A percentile compares a stretch with the other conserved stretches of the same genome.
phyloP scores from a whole-genome alignment of 257 asterid species.

The Solanum boliviense region DNA sequence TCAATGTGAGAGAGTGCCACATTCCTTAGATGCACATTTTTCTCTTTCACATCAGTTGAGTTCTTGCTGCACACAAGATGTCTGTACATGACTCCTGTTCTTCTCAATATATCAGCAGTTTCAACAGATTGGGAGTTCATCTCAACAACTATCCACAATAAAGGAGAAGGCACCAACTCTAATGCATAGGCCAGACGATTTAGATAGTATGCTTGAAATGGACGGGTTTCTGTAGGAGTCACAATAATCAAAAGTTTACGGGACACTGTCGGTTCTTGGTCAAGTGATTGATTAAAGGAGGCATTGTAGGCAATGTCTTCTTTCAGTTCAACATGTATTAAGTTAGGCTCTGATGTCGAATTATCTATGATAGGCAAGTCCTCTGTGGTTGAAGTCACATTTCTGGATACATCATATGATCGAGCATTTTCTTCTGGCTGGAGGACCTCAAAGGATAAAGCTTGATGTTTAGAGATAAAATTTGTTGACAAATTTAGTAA shows the following conservation, averaged over 20 bases:
- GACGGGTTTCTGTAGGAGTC: constrained; percentile 40
- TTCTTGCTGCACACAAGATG: constrained; percentile 51
- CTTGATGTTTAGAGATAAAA: constrained; percentile 24
- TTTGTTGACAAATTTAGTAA: constrained; percentile 22
- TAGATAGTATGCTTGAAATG: constrained; percentile 45
- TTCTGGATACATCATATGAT: constrained; percentile 5
- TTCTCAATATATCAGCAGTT: constrained; percentile 58
- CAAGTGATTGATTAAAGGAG: constrained; percentile 9
- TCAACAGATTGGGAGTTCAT: constrained; percentile 50
- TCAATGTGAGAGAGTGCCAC: constrained; percentile 68
- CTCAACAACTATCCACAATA: constrained; percentile 77
- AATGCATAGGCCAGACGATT: constrained; percentile 51
- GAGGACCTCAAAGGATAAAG: constrained; percentile 27
- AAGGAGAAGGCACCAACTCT: constrained; percentile 41
- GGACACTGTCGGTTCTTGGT: constrained; percentile 7
- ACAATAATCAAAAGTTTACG: constrained; percentile 59
- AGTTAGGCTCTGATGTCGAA: constrained; percentile 7
- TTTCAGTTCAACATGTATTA: constrained; percentile 5
- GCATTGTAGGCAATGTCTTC: constrained; percentile 1
- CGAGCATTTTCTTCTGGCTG: constrained; percentile 15
- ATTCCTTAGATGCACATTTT: constrained; percentile 34
- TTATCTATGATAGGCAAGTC: constrained; percentile 9
- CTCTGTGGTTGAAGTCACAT: constrained; percentile 9
- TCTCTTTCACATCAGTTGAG: constrained; percentile 26
- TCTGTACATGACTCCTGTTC: constrained; percentile 55